Evolutionary conservation across 345 rosid genomes (phyloP), one percentile per base, ranked within the genome.

Genomic region (Arabis alpina): DNA sequence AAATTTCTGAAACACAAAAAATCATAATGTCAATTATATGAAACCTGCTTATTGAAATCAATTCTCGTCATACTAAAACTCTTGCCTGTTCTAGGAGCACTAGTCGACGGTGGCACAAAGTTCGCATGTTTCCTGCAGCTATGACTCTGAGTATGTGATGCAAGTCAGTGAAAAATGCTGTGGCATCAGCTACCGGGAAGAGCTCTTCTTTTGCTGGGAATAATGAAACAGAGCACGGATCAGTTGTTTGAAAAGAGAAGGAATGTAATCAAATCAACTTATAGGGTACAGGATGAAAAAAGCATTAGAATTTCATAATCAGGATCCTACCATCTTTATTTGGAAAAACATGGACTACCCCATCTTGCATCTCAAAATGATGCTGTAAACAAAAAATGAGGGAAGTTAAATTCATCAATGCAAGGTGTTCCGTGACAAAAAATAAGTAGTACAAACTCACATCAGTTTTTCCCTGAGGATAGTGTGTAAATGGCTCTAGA

Each of bases 71-170:
- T 41, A 53, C n/a, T 37, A 61, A 27, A 47, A 14, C 34, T 61
- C 57, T 67, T 79, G 91, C 99, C 72, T 95, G 99, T 83, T 95
- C 98, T 70, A 95, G 85, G 79, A 92, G 99, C 77, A 82, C 90
- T 72, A 95, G 78, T 52, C 99, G 92, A 65, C 87, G 96, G 77
- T 86, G 89, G 57, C 99, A 95, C 72, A 95, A 77, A 54, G 99
- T 92, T 71, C 99, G 82, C 69, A 95, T 89, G 75, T 95, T 95
- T 68, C 99, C 98, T 37, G 80, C 82, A 42, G 98, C 95, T 79
- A 88, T 86, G 71, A 91, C 95, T 68, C 87, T 82, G 80, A 93
- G 97, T 56, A 93, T 76, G 54, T 66, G 79, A 80, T 93, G 98
- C 80, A 93, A 77, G 77, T 91, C 96, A 5, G 98, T 93, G 82